These are phyloP conservation scores for Nemophila menziesii DNA, from an alignment of 257 asterid genomes.

Conservation along the genomic window DNA sequence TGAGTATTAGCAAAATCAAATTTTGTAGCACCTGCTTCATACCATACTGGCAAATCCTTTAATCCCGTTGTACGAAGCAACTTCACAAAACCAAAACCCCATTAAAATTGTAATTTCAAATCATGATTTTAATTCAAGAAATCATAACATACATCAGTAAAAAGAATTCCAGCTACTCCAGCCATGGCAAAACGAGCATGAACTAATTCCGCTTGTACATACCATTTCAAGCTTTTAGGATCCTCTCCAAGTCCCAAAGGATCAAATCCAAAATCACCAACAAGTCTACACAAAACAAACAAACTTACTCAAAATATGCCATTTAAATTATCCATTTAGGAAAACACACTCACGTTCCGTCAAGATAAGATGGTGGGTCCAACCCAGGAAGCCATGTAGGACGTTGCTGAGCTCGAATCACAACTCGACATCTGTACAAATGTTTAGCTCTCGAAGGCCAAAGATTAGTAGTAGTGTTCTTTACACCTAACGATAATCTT, in stretches of 20 bases:
- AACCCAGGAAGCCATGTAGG: slow-evolving; percentile 95
- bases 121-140: not conserved
- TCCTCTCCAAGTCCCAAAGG: slow-evolving; percentile 93
- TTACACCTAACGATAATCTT: slow-evolving; percentile 18
- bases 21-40: slow-evolving; percentile 84
- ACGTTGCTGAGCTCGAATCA: slow-evolving; percentile 51
- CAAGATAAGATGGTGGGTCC: slow-evolving; percentile 81
- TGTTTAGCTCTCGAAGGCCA: slow-evolving; percentile 21
- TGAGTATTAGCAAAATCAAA: slow-evolving; percentile 60
- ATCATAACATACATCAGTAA: slow-evolving; percentile 44
- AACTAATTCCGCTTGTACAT: slow-evolving; percentile 83
- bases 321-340: not conserved
- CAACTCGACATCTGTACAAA: slow-evolving; percentile 14
- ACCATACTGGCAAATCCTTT: slow-evolving; percentile 74
- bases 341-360: slow-evolving; percentile 40
- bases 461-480: slow-evolving; percentile 16
- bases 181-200: slow-evolving; percentile 96
- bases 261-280: slow-evolving; percentile 87
- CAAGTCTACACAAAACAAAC: slow-evolving; percentile 33
- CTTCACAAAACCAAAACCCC: slow-evolving; percentile 23
- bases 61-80: slow-evolving; percentile 65
- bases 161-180: slow-evolving; percentile 84
- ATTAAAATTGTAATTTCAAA: slow-evolving; percentile 2
- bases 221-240: slow-evolving; percentile 79
- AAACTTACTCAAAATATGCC: not conserved